Base-by-base conservation (phyloP, 371 early-diverging fungal species). In the Mortierella sp. region DNA sequence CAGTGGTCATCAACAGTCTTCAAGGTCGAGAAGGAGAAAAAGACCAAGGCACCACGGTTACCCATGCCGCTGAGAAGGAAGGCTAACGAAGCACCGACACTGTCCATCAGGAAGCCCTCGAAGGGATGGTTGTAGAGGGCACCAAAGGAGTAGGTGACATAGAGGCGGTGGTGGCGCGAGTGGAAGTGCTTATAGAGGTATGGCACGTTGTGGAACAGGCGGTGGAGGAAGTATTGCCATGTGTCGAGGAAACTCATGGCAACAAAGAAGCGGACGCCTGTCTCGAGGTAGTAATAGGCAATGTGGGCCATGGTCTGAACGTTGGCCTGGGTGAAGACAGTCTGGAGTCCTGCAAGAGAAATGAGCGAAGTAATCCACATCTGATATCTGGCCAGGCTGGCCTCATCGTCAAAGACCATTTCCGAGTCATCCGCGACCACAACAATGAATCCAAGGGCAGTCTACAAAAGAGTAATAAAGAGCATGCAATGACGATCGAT, bases 1-100 rank as follows among this genome's bases (percentile, higher is more conserved):
- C 95, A 94, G 88, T 96, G 96, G 79, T 96, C 96, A 73, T 95
- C 95, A 1, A 95, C 92, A 73, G 96, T 96, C 88, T 96, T 96
- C 70, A 96, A 80, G 51, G 95, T 95, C 1, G 95, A 93, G 82
- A 96, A 91, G 24, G 91, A 90, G 87, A 93, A 96, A 82, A 96
- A 95, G 34, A 92, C 67, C 71, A 93, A 90, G 13, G 91, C 90
- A 57, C 94, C 91, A 79, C 90, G 88, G 48, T 94, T 93, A 69
- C 94, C 91, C 93, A 96, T 91, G 78, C 94, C 90, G 43, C 92
- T 89, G 69, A 95, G n/a, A 72, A 93, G 88, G 73, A 91, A 89
- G 4, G 95, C 91, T 26, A 96, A 53, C 0, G 91, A 90, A 21
- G 94, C 92, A 34, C 96, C 95, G 37, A 94, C 82, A 14, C 93